Evolutionary conservation across 2,329 filamentous ascomycete genomes (phyloP), one percentile per base, ranked within the genome.

Genomic region (Tolypocladium amazonense): DNA sequence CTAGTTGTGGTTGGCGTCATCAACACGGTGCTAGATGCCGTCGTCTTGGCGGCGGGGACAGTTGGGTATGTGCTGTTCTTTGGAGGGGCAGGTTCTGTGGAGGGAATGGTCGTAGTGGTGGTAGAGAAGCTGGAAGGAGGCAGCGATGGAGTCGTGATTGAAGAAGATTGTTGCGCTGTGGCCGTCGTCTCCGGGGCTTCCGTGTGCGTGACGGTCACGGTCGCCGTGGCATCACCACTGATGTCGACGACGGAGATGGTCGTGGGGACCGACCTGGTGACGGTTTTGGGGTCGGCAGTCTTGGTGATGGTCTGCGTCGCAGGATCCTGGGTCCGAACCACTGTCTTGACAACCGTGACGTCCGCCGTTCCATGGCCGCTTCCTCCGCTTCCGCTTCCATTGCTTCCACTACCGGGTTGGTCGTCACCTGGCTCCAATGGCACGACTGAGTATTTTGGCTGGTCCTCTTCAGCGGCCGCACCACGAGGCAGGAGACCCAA

Each of bases 381-480:
- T 45, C 59, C 56, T n/a, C 54, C 52, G 11, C 61, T 57, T 14
- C 60, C 62, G n/a, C n/a, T 53, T 45, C 59, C 56, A 25, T 56
- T 54, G 11, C 61, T 57, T 14, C 60, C 62, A 38, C 41, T 33
- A 7, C 57, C 61, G 12, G 66, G 61, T 18, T 67, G 64, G 30
- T 66, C 63, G 7, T 71, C 63, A 20, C 64, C 66, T 2, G 73
- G 73, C 56, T 74, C 73, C n/a, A 76, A 63, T 18, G 73, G 72
- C 6, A 77, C 72, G 37, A 77, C 72, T 3, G 72, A 74, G 56
- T 76, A 77, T 27, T 67, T 66, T 2, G 73, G 73, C 56, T 68
- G 69, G n/a, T 62, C 58, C 20, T 61, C 57, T 12, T 59, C 56
- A 8, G 58, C 59, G 14, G 27, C 18, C 6, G 57, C 60, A 2